Conservation (phyloP, 805 yeast genomes). For the Monosporozyma aquatica region DNA sequence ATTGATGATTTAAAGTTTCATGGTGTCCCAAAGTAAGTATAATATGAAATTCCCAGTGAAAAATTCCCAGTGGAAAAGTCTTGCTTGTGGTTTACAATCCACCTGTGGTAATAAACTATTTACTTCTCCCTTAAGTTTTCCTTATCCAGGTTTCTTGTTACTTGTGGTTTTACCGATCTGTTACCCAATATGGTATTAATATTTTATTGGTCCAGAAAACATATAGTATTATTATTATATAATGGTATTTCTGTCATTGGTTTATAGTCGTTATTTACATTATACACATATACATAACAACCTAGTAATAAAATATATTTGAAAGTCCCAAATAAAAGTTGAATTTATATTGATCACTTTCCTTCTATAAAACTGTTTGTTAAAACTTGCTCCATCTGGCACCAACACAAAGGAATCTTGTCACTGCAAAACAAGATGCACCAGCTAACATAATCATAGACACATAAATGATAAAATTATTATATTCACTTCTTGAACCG, state of each 20-base stretch:
- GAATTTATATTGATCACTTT: neutral
- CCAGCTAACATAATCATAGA: constrained; percentile 35
- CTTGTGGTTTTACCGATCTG: neutral
- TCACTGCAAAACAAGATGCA: constrained; percentile 31
- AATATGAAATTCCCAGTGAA: no score
- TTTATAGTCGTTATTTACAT: neutral
- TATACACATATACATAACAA: no score
- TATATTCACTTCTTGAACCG: constrained; percentile 29
- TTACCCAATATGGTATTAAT: neutral
- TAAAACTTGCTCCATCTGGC: constrained; percentile 30
- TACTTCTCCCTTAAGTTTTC: neutral
- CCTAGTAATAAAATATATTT: neutral
- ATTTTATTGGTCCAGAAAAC: neutral
- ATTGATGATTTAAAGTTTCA: no score
- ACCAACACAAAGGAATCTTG: constrained; percentile 40
- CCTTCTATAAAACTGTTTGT: constrained; percentile 1
- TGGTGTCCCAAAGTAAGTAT: neutral
- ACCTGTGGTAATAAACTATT: neutral
- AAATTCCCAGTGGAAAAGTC: no score
- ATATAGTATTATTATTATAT: neutral
- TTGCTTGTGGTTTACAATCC: neutral
- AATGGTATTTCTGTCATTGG: neutral
- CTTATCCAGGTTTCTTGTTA: neutral
- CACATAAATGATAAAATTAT: constrained; percentile 37
- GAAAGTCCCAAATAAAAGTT: constrained; percentile 1